Percentiles rank a stretch among this genome's conserved stretches.
Evolutionary conservation across 1,139 yeast species (phyloP).

Genomic region (Yamadazyma membranifaciens): DNA sequence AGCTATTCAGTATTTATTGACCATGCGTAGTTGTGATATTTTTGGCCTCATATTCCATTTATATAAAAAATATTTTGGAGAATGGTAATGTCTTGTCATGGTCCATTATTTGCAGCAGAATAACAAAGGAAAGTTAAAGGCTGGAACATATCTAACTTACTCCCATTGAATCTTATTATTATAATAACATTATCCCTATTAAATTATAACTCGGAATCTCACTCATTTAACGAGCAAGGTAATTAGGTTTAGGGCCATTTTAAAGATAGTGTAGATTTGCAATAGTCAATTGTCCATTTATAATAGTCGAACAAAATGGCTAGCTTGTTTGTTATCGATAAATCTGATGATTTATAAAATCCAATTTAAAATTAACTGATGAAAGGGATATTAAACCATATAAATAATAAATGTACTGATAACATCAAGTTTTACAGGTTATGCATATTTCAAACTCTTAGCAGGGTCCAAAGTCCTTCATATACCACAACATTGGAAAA

Average conservation of each 20-base stretch:
- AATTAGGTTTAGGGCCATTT: conserved; percentile 9
- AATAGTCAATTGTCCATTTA: conserved; percentile 8
- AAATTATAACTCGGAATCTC: too few species aligned
- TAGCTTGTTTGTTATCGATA: conserved; percentile 11
- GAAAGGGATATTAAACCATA: conserved; percentile 8
- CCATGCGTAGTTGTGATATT: too few species aligned
- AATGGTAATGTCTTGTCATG: conserved; percentile 3
- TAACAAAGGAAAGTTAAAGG: conserved; percentile 8
- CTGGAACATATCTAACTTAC: conserved; percentile 9
- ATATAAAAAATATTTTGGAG: not conserved
- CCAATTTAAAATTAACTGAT: conserved; percentile 7
- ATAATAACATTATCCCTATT: conserved; percentile 11
- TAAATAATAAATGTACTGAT: conserved; percentile 3
- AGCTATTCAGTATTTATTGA: too few species aligned
- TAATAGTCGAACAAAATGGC: conserved; percentile 9
- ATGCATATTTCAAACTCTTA: not conserved
- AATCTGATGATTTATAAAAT: conserved; percentile 7
- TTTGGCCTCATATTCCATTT: conserved; percentile 6
- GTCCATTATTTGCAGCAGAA: conserved; percentile 12
- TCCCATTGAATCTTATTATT: conserved; percentile 4
- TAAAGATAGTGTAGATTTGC: conserved; percentile 3
- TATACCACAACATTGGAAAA: conserved; percentile 9
- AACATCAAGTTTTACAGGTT: not conserved
- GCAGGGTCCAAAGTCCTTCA: too few species aligned
- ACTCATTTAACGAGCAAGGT: conserved; percentile 10